phyloP scores from a whole-genome alignment of 352 stramenopile genomes.

The Peronospora destructor region DNA sequence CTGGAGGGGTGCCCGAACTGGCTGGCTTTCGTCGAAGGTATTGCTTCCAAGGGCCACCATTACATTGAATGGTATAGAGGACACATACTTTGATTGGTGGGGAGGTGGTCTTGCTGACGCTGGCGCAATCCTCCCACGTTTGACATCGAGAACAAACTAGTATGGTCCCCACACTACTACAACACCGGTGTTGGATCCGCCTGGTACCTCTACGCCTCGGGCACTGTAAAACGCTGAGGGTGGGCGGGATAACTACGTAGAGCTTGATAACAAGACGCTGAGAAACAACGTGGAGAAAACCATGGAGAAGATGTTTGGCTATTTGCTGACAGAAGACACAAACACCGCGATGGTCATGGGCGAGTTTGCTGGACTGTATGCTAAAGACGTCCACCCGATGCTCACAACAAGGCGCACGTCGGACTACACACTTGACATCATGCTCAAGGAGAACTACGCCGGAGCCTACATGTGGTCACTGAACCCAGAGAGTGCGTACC shows the following conservation, averaged over 20 bases:
- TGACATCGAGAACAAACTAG: conserved; percentile 41
- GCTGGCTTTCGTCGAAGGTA: conserved; percentile 62
- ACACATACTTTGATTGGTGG: conserved; percentile 62
- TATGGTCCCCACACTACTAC: conserved; percentile 71
- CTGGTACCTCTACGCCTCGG: conserved; percentile 50
- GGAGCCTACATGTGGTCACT: conserved; percentile 72
- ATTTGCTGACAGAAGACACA: conserved; percentile 33
- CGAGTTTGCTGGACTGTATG: conserved; percentile 57
- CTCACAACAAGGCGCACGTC: conserved; percentile 56
- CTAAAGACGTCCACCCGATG: conserved; percentile 39
- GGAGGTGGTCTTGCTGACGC: conserved; percentile 47
- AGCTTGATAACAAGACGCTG: conserved; percentile 42
- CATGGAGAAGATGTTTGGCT: conserved; percentile 62
- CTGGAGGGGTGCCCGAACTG: conserved; percentile 53
- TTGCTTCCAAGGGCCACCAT: conserved; percentile 35
- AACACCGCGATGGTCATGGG: conserved; percentile 46
- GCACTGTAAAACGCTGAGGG: conserved; percentile 20
- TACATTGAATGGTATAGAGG: conserved; percentile 16
- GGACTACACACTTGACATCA: conserved; percentile 54
- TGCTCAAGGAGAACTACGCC: conserved; percentile 41
- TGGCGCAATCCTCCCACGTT: conserved; percentile 33
- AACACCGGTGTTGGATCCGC: conserved; percentile 57
- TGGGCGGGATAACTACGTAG: conserved; percentile 24
- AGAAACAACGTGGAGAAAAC: conserved; percentile 45
- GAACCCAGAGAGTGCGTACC: conserved; percentile 65